A percentile compares a stretch with the other conserved stretches of the same genome.
Evolutionary conservation across 306 rosid species (phyloP).

Genomic region (Lupinus albus): DNA sequence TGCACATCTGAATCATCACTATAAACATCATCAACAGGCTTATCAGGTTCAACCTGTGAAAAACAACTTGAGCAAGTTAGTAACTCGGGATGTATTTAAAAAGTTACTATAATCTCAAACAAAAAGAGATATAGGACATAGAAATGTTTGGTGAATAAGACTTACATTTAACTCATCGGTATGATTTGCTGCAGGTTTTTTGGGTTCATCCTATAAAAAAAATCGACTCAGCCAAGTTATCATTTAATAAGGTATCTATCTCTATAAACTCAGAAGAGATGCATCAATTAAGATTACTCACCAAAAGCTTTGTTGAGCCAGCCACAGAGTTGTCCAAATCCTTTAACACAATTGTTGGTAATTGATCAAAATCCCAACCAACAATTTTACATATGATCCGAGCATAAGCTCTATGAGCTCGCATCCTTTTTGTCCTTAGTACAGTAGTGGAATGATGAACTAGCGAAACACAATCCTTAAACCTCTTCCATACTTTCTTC

Average conservation of each 20-base stretch:
- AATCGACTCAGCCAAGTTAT: conserved; percentile 33
- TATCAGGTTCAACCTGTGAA: conserved; percentile 44
- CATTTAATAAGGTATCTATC: background rate
- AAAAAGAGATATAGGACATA: background rate
- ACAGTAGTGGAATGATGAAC: conserved; percentile 60
- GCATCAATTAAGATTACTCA: conserved; percentile 28
- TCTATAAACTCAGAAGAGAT: conserved; percentile 14
- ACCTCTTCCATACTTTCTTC: conserved; percentile 56
- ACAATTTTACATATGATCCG: conserved; percentile 59
- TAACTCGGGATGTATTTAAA: background rate
- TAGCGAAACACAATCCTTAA: conserved; percentile 64
- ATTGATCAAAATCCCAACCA: conserved; percentile 72
- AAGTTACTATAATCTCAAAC: conserved; percentile 26
- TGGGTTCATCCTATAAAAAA: conserved; percentile 40
- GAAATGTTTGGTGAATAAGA: background rate
- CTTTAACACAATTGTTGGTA: conserved; percentile 56
- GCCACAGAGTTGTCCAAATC: conserved; percentile 51
- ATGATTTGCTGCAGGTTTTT: conserved; percentile 20
- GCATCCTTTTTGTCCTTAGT: conserved; percentile 48
- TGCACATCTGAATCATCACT: background rate
- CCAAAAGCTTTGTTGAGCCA: conserved; percentile 37
- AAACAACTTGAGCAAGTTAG: conserved; percentile 27
- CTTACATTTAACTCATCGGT: conserved; percentile 33
- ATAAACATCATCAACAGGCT: conserved; percentile 34
- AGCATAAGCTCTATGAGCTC: conserved; percentile 68